A percentile compares a stretch with the other conserved stretches of the same genome.
Conservation (phyloP, 768 basidiomycete genomes). For the Boletales sp. region DNA sequence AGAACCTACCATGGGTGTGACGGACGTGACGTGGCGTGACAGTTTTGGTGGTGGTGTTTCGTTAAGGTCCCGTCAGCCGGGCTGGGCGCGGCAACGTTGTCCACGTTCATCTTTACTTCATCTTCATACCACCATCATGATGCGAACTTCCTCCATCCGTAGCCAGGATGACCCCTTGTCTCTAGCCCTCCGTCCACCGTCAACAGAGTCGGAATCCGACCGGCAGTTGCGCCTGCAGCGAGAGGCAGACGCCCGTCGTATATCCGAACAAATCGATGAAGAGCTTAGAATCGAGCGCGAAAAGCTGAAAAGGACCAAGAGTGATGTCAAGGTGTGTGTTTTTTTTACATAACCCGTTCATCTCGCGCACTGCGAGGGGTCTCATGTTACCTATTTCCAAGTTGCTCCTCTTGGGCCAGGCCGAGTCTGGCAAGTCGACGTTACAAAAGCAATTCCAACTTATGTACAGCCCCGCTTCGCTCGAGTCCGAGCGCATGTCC, state of each 20-base stretch:
- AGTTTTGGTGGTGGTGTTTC: background rate
- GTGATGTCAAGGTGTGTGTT: conserved; percentile 62
- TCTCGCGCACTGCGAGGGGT: background rate
- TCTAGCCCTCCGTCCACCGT: conserved; percentile 60
- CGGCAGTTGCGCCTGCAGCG: conserved; percentile 54
- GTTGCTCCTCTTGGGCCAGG: conserved; percentile 74
- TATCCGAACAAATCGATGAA: conserved; percentile 82
- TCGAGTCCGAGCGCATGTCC: conserved; percentile 65
- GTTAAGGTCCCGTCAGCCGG: no score
- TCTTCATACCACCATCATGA: conserved; percentile 38
- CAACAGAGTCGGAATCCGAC: conserved; percentile 62
- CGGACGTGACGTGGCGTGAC: conserved; percentile 24
- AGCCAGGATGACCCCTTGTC: conserved; percentile 76
- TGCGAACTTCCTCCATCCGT: conserved; percentile 69
- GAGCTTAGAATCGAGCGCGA: conserved; percentile 70
- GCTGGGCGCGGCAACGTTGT: background rate
- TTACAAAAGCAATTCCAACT: conserved; percentile 79
- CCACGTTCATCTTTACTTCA: conserved; percentile 12
- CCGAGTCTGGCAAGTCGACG: conserved; percentile 76
- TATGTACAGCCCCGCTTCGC: conserved; percentile 70
- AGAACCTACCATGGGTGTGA: conserved; percentile 29
- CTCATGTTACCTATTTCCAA: conserved; percentile 30
- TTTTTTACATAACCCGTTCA: background rate
- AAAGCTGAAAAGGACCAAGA: conserved; percentile 56
- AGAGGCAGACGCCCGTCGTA: conserved; percentile 71